Evolutionary conservation across 208 protist species (phyloP).

Genomic region (Trypanosoma grayi): DNA sequence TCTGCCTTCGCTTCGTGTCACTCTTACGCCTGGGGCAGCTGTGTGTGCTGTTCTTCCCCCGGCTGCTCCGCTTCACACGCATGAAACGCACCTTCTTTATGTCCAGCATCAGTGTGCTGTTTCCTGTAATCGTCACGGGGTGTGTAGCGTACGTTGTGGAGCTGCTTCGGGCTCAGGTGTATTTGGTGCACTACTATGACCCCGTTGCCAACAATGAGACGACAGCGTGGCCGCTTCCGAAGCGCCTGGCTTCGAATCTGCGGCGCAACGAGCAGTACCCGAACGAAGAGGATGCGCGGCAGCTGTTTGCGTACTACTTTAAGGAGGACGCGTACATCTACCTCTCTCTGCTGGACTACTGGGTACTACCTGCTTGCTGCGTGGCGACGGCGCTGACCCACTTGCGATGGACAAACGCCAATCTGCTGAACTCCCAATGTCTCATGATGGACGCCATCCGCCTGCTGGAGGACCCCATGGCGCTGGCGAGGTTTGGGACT

Average conservation of each 20-base stretch:
- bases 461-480: slow-evolving; percentile 67
- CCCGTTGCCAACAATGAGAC: slow-evolving; percentile 9
- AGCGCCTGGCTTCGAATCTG: slow-evolving; percentile 12
- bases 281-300: slow-evolving; percentile 35
- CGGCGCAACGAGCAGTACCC: slow-evolving; percentile 26
- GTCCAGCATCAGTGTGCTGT: slow-evolving; percentile 42
- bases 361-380: slow-evolving; percentile 51
- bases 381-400: slow-evolving; percentile 56
- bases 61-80: slow-evolving; percentile 37
- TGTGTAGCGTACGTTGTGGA: slow-evolving; percentile 47
- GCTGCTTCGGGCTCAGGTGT: slow-evolving; percentile 65
- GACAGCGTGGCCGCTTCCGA: not conserved
- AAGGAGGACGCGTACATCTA: slow-evolving; percentile 50
- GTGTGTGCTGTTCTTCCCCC: slow-evolving; percentile 43
- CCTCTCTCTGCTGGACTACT: slow-evolving; percentile 60
- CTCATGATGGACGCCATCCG: slow-evolving; percentile 56
- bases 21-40: slow-evolving; percentile 62
- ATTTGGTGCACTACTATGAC: slow-evolving; percentile 41
- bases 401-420: slow-evolving; percentile 52
- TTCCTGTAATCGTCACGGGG: slow-evolving; percentile 48
- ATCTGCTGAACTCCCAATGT: slow-evolving; percentile 46
- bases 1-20: slow-evolving; percentile 58
- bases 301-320: slow-evolving; percentile 61
- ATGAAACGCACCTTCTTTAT: slow-evolving; percentile 29
- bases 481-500: slow-evolving; percentile 44